Base-by-base conservation (phyloP, 2,329 filamentous ascomycete species). In the Colletotrichum orbiculare region DNA sequence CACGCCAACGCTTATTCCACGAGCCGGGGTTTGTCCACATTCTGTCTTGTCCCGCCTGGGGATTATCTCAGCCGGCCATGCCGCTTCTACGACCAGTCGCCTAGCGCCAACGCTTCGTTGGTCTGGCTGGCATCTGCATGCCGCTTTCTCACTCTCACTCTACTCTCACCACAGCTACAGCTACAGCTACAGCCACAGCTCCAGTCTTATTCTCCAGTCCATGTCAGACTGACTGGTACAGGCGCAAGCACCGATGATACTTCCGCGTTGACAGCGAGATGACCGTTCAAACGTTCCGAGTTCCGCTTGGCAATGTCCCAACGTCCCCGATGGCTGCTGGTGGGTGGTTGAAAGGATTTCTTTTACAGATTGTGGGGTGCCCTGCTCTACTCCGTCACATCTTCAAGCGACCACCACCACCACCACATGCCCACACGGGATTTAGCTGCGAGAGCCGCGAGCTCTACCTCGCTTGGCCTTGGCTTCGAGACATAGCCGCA, bases 101-200 rank as follows among this genome's bases (percentile, higher is more conserved):
- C 38, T 50, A 47, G 42, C 50, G 57, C 39, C 45, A 50, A 33
- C 17, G 34, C 8, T n/a, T 13, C 10, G 10, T 55, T 37, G 45
- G 39, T 54, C 50, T 52, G 57, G 50, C 39, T 54, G 35, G 50
- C 17, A 39, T 64, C 25, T 54, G 57, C 56, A 60, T 34, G 52
- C 12, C 17, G 25, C 12, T n/a, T 50, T 43, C 6, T 43, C 39
- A 47, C 46, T 45, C 25, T 25, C 25, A 25, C 25, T 25, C 25
- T 25, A 25, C 25, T 25, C 25, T 25, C 4, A 25, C 25, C 25
- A 25, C 25, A 25, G 25, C 25, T 25, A 47, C 39, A 47, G 41
- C 39, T 41, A 25, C 25, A 25, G 25, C 25, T 4, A 47, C 39
- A 47, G 41, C 39, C 41, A 25, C 38, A 35, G 47, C 37, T 64